Evolutionary conservation across 1,139 yeast species (phyloP), one percentile per base, ranked within the genome.

Genomic region (Kodamaea plutei): DNA sequence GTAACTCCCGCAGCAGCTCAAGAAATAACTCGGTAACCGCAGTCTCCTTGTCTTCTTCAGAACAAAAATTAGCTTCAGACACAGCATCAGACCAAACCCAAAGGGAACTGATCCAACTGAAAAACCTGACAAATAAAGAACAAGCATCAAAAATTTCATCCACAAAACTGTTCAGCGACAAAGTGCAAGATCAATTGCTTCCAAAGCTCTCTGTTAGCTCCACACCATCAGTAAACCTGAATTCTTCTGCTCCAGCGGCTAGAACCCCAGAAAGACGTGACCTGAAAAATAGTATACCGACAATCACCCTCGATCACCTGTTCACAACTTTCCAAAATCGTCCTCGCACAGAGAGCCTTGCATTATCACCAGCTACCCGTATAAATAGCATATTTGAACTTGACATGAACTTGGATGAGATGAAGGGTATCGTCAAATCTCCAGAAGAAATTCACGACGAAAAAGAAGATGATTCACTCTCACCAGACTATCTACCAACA

Each of bases 361-460:
- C 12, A 4, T 10, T 21, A 8, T 10, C 12, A 8, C 23, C 23
- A 8, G 23, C 14, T 4, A 19, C 15, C 7, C 25, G 22, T 8
- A 23, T 26, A 23, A 30, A 32, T 12, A 27, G 32, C 16, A 26
- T 35, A 6, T 63, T 66, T 36, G 64, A 66, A 34, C 58, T 74
- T 26, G 74, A 73, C 39, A 63, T 75, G 34, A 70, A 72, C 37
- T 48, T 70, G 26, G 61, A 61, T 32, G 76, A 75, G 40, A 69
- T 77, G 71, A 60, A 64, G 23, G 79, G 76, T 8, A 74, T 76
- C 29, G 61, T 76, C 14, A 68, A 62, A 36, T 44, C 57, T 2
- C 56, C 60, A 5, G 43, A 45, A 19, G 34, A 26, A 7, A 15
- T 14, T 7, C 15, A 20, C 10, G 23, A 22, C 6, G 31, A 25